Conservation (phyloP, 2,329 filamentous ascomycete genomes). For the Hirsutella thompsonii region DNA sequence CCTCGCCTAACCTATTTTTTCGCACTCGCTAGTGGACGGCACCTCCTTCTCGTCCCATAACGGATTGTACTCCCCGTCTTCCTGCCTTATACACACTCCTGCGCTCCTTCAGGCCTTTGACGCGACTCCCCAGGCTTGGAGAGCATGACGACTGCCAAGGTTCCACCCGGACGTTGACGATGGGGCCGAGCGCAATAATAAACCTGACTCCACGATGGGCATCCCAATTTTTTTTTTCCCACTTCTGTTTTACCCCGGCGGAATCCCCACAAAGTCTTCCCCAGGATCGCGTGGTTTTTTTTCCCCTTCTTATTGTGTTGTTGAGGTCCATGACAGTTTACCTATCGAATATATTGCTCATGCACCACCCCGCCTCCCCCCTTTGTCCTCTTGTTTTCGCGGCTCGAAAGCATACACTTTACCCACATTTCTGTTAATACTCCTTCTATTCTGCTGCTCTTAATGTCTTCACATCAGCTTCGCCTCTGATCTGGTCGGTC, state of each 20-base stretch:
- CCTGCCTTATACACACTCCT: no score
- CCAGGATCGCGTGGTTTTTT: neutral
- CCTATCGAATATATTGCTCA: no score
- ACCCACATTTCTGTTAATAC: neutral
- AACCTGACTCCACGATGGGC: neutral
- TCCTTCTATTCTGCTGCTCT: neutral
- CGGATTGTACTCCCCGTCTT: no score
- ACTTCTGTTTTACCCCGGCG: no score
- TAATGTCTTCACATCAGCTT: neutral
- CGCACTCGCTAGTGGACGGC: no score
- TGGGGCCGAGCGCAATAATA: neutral
- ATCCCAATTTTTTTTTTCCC: no score
- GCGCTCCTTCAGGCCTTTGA: neutral
- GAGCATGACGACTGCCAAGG: slow-evolving; percentile 35
- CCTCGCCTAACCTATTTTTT: no score
- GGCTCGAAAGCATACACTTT: neutral
- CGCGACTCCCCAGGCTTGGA: neutral
- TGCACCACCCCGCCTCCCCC: neutral
- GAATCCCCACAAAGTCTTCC: neutral
- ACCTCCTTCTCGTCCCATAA: no score
- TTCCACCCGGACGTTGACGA: slow-evolving; percentile 19
- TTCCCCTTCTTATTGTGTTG: no score
- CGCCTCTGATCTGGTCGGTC: neutral
- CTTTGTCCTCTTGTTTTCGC: neutral
- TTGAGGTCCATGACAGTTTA: no score